phyloP scores from a whole-genome alignment of 2,329 filamentous ascomycete species.

The Paracorniculantispora psalliotae region DNA sequence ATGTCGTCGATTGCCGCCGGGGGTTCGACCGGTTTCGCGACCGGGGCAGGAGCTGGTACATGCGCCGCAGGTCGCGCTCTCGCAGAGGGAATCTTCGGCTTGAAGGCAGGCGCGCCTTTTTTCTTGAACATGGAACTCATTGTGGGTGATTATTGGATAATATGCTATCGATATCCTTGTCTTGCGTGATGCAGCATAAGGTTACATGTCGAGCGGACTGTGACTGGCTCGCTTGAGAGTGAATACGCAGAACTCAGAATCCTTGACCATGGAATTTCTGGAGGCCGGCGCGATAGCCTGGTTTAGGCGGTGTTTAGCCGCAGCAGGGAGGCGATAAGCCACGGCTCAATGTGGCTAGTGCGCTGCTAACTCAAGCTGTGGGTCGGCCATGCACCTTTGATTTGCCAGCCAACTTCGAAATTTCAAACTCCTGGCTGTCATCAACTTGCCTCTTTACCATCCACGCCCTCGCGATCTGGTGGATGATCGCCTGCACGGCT shows the following conservation, averaged over 20 bases:
- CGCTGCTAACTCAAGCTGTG: slow-evolving; percentile 32
- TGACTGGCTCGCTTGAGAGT: not conserved
- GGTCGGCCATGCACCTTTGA: slow-evolving; percentile 30
- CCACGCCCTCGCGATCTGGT: slow-evolving; percentile 27
- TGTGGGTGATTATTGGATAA: slow-evolving; percentile 23
- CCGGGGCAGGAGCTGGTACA: slow-evolving; percentile 21
- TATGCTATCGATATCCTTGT: not conserved
- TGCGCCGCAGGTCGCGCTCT: slow-evolving; percentile 46
- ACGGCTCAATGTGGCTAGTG: slow-evolving; percentile 27
- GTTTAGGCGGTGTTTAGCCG: slow-evolving; percentile 30
- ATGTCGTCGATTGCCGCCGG: slow-evolving; percentile 16
- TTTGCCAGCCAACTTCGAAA: slow-evolving; percentile 41
- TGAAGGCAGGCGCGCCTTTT: slow-evolving; percentile 57
- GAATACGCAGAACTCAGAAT: slow-evolving; percentile 15
- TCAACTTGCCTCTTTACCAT: slow-evolving; percentile 30
- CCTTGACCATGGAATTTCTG: slow-evolving; percentile 23
- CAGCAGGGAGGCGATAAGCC: slow-evolving; percentile 26
- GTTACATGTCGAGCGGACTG: slow-evolving; percentile 8
- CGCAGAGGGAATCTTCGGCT: slow-evolving; percentile 59
- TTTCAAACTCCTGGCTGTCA: slow-evolving; percentile 37
- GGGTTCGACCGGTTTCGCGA: slow-evolving; percentile 18
- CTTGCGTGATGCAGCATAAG: not conserved
- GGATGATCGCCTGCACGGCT: slow-evolving; percentile 31
- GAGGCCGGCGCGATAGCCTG: slow-evolving; percentile 20
- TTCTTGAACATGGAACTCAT: slow-evolving; percentile 69